These are phyloP conservation scores for Symbiodinium natans DNA, from an alignment of 73 alveolate species.

Conservation along the genomic window DNA sequence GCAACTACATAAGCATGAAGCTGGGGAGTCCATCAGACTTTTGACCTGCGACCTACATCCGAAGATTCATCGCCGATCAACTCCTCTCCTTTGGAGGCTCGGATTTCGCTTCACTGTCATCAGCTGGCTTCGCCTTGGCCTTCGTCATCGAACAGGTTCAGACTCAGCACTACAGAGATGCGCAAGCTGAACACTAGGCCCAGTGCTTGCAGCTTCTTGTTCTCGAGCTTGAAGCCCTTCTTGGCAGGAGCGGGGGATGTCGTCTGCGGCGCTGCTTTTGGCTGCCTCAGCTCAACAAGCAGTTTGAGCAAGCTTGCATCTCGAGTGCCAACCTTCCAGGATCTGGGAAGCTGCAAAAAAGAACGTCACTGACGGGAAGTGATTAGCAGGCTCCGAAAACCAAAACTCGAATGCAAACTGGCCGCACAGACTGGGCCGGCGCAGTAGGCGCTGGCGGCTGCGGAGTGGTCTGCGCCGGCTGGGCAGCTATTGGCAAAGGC, in stretches of 20 bases:
- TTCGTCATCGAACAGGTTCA: neutral
- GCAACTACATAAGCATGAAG: too few species aligned
- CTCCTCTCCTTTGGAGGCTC: neutral
- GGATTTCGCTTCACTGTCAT: neutral
- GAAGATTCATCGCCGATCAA: too few species aligned
- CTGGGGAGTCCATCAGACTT: too few species aligned
- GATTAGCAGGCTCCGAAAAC: too few species aligned
- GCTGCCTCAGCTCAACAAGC: neutral
- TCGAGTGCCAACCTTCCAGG: too few species aligned
- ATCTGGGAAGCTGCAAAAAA: too few species aligned
- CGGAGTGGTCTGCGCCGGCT: neutral
- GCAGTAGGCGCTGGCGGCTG: neutral
- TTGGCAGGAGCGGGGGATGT: constrained; percentile 19
- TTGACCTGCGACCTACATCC: too few species aligned
- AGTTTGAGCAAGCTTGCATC: too few species aligned
- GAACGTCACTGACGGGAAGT: too few species aligned
- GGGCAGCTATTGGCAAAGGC: neutral
- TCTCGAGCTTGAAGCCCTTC: constrained; percentile 56
- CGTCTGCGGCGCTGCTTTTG: neutral
- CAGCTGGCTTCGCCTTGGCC: neutral
- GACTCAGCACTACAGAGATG: too few species aligned
- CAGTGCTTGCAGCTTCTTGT: constrained; percentile 20
- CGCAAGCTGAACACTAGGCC: neutral
- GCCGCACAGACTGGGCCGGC: neutral
- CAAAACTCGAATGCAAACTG: neutral